Evolutionary conservation across 1,284 basidiomycete genomes (phyloP), one percentile per base, ranked within the genome.

Genomic region (Lignosus rhinocerotis): DNA sequence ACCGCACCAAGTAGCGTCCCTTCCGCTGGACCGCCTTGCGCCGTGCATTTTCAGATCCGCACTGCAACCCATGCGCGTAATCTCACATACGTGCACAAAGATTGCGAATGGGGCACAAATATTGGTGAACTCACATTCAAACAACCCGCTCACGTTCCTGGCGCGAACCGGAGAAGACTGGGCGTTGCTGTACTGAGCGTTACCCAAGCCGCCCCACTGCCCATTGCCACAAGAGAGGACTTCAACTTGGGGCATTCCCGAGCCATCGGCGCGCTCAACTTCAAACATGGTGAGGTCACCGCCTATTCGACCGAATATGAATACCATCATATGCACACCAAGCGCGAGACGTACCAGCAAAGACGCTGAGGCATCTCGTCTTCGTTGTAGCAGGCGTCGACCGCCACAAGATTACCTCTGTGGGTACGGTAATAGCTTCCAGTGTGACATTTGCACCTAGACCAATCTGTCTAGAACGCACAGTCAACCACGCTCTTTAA

Each of bases 121-220:
- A 14, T 11, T 17, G n/a, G 19, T 43, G 11, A 16, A 73, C 87
- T 76, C 68, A 91, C 92, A 96, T 80, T 94, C 94, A 30, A 84
- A 76, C 30, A 96, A 76, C 7, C 94, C 93, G 66, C 92, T 94
- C 53, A 97, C 81, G 46, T 84, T 87, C 76, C 89, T 94, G 19
- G 93, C 88, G 55, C 86, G 85, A 1, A 85, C 78, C 0, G 93
- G 94, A 44, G 80, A 79, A 33, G 86, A 83, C 64, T 90, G 88
- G 0, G 87, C 86, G 62, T 86, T 93, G 66, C 81, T 90, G 78
- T 85, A 96, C 45, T 82, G 72, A n/a, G 82, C 85, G 58, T 92
- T 94, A 0, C 95, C 96, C 3, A 98, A 80, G 3, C 91, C 89
- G 11, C 96, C 95, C 73, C 84, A 93, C 71, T 91, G 86, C 17